phyloP scores from a whole-genome alignment of 345 rosid species.

The Carallia brachiata region DNA sequence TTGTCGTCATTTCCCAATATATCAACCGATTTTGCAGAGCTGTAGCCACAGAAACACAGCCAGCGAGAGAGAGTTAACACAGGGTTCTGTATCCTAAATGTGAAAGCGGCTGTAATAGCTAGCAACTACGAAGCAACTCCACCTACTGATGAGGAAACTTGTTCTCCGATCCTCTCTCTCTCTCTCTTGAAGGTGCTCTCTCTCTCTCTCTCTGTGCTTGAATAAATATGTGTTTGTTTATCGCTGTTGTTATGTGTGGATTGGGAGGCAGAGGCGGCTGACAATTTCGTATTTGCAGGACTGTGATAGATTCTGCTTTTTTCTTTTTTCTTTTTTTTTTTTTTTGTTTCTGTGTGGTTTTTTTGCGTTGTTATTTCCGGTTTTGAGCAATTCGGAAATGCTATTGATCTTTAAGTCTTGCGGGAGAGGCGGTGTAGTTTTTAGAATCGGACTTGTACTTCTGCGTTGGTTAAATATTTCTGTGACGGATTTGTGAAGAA shows the following conservation, averaged over 20 bases:
- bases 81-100: background rate
- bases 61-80: background rate
- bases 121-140: background rate
- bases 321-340: too few species aligned
- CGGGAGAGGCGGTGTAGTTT: too few species aligned
- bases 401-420: too few species aligned
- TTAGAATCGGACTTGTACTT: too few species aligned
- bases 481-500: too few species aligned
- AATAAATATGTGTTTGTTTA: background rate
- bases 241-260: background rate
- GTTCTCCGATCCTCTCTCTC: background rate
- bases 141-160: background rate
- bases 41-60: background rate
- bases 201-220: background rate
- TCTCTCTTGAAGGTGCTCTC: background rate
- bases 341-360: too few species aligned
- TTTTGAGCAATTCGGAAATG: too few species aligned
- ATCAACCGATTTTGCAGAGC: background rate
- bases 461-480: too few species aligned
- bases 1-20: slow-evolving; percentile 9
- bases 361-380: too few species aligned
- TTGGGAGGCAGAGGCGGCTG: background rate
- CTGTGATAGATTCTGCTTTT: too few species aligned
- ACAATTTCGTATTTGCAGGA: too few species aligned
- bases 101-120: background rate